phyloP scores from a whole-genome alignment of 805 yeast genomes.

The Yamadazyma laniorum region DNA sequence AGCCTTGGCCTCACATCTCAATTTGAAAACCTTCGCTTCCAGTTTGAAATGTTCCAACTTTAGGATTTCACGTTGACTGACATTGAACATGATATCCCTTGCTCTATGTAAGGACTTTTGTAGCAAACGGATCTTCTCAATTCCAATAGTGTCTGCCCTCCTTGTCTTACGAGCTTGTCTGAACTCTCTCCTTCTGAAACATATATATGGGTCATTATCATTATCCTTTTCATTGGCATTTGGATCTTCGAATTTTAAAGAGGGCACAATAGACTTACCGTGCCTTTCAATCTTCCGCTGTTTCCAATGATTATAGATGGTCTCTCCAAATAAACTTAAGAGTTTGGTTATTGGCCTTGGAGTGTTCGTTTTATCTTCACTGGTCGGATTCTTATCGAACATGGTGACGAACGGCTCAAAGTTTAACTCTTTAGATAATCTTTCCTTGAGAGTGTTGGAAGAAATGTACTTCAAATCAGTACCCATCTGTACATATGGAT shows the following conservation, averaged over 20 bases:
- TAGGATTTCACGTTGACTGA: constrained; percentile 71
- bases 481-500: constrained; percentile 28
- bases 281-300: constrained; percentile 62
- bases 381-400: constrained; percentile 46
- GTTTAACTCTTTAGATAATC: constrained; percentile 54
- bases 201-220: constrained; percentile 90
- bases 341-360: constrained; percentile 47
- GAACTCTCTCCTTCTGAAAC: constrained; percentile 93
- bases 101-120: constrained; percentile 79
- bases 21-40: constrained; percentile 67
- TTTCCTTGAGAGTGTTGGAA: constrained; percentile 56
- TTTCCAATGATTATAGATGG: constrained; percentile 81
- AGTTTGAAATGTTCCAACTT: constrained; percentile 58
- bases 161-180: constrained; percentile 96
- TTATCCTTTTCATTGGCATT: constrained; percentile 70
- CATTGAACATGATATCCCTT: constrained; percentile 60
- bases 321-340: constrained; percentile 58
- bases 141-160: constrained; percentile 86
- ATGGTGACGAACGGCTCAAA: constrained; percentile 57
- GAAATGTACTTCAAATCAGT: constrained; percentile 40
- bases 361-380: constrained; percentile 13
- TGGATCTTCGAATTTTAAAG: constrained; percentile 80
- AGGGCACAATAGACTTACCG: constrained; percentile 73
- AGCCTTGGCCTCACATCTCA: constrained; percentile 67
- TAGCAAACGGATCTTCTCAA: constrained; percentile 73